Percentiles rank a stretch among this genome's conserved stretches.
Conservation (phyloP, 371 early-diverging fungal species). For the Syncephalastrum sp. region DNA sequence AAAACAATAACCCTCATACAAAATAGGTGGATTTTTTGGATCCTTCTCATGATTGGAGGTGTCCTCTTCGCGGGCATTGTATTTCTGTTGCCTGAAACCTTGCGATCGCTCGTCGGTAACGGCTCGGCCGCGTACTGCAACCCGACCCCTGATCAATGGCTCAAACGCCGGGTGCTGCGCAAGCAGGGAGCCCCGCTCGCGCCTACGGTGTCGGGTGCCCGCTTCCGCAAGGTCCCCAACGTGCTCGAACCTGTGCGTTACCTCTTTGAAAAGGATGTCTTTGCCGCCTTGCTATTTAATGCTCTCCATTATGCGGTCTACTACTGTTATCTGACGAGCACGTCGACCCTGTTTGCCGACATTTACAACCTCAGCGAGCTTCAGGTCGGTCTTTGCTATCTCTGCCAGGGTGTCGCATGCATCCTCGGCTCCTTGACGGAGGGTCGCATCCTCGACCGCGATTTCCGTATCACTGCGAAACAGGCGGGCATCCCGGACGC, state of each 20-base stretch:
- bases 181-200: neutral
- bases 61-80: slow-evolving; percentile 35
- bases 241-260: slow-evolving; percentile 14
- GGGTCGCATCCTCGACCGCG: slow-evolving; percentile 32
- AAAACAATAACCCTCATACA: neutral
- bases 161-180: neutral
- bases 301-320: slow-evolving; percentile 17
- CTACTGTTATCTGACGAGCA: slow-evolving; percentile 25
- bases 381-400: slow-evolving; percentile 37
- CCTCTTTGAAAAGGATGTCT: slow-evolving; percentile 18
- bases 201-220: neutral
- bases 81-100: slow-evolving; percentile 59
- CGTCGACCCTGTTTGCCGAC: slow-evolving; percentile 20
- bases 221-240: slow-evolving; percentile 11
- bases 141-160: slow-evolving; percentile 20
- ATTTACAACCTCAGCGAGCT: slow-evolving; percentile 24
- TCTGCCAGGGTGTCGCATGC: slow-evolving; percentile 29
- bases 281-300: slow-evolving; percentile 18
- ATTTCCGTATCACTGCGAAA: slow-evolving; percentile 22
- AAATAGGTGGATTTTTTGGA: slow-evolving; percentile 49
- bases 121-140: slow-evolving; percentile 20
- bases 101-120: slow-evolving; percentile 39
- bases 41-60: slow-evolving; percentile 46
- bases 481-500: slow-evolving; percentile 10
- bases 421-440: slow-evolving; percentile 25